These are phyloP conservation scores for Tolypocladium paradoxum DNA, from an alignment of 2,329 filamentous ascomycete genomes.

Conservation along the genomic window DNA sequence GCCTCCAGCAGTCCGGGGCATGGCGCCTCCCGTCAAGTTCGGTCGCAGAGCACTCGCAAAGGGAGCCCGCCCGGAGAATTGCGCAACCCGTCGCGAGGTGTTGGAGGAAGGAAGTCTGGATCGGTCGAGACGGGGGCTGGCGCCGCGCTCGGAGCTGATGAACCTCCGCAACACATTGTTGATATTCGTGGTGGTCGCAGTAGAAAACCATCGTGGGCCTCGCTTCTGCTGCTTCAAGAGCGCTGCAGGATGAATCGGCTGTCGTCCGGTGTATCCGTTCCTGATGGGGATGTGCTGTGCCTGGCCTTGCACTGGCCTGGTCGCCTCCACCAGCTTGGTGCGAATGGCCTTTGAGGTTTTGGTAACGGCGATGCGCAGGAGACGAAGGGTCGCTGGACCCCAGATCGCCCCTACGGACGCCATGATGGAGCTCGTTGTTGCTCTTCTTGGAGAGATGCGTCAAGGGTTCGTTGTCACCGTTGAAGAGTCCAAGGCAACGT, in stretches of 20 bases:
- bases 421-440: conserved; percentile 25
- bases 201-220: conserved; percentile 38
- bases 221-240: conserved; percentile 37
- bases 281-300: conserved; percentile 35
- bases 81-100: conserved; percentile 40
- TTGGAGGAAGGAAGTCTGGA: conserved; percentile 37
- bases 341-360: conserved; percentile 42
- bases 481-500: background rate
- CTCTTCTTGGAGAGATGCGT: background rate
- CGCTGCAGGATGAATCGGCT: conserved; percentile 43
- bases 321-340: conserved; percentile 33
- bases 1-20: conserved; percentile 80
- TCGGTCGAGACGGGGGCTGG: conserved; percentile 30
- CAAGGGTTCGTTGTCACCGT: conserved; percentile 5
- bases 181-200: conserved; percentile 28
- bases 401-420: conserved; percentile 45
- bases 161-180: conserved; percentile 38
- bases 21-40: conserved; percentile 78
- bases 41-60: conserved; percentile 85
- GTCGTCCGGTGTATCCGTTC: conserved; percentile 27
- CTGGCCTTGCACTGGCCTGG: conserved; percentile 33
- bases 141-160: conserved; percentile 29
- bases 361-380: conserved; percentile 40
- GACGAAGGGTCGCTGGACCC: conserved; percentile 44
- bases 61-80: conserved; percentile 64